A percentile compares a stretch with the other conserved stretches of the same genome.
Evolutionary conservation across 2,329 filamentous ascomycete genomes (phyloP).

Genomic region (Ampelomyces quisqualis): DNA sequence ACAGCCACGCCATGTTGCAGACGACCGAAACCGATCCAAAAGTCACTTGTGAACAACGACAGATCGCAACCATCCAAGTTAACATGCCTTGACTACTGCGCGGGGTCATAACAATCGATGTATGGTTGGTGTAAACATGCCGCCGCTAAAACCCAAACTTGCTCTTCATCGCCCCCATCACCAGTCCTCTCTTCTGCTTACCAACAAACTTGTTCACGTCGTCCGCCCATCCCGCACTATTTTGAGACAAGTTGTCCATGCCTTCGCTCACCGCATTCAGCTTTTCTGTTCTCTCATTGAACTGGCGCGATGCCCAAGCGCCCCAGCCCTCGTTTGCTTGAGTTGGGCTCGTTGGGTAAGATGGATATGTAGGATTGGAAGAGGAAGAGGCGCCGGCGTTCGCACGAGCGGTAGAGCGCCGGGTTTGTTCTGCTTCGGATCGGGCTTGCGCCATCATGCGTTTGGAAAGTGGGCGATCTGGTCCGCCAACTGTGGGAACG

Average conservation of each 20-base stretch:
- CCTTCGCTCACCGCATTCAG: slow-evolving; percentile 78
- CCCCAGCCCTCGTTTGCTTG: slow-evolving; percentile 57
- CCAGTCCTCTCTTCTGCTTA: slow-evolving; percentile 82
- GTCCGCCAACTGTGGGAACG: slow-evolving; percentile 76
- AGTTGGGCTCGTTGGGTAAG: slow-evolving; percentile 15
- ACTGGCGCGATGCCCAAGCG: slow-evolving; percentile 79
- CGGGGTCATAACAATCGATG: too few species aligned
- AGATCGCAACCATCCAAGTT: too few species aligned
- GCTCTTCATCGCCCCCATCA: slow-evolving; percentile 60
- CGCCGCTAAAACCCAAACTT: slow-evolving; percentile 35
- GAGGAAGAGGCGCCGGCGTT: slow-evolving; percentile 38
- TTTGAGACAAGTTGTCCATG: slow-evolving; percentile 79
- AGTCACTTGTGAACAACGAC: too few species aligned
- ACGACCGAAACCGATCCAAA: too few species aligned
- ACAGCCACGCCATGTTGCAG: too few species aligned
- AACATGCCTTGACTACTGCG: too few species aligned
- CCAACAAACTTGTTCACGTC: slow-evolving; percentile 85
- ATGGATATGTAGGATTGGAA: slow-evolving; percentile 31
- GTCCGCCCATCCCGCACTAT: slow-evolving; percentile 79
- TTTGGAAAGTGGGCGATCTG: slow-evolving; percentile 83
- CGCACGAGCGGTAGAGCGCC: slow-evolving; percentile 36
- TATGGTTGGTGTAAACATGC: too few species aligned
- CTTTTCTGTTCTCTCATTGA: slow-evolving; percentile 89
- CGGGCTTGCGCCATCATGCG: slow-evolving; percentile 80
- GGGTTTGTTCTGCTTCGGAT: slow-evolving; percentile 66